Conservation (phyloP, 2,329 filamentous ascomycete species). For the Thyridium curvatum region DNA sequence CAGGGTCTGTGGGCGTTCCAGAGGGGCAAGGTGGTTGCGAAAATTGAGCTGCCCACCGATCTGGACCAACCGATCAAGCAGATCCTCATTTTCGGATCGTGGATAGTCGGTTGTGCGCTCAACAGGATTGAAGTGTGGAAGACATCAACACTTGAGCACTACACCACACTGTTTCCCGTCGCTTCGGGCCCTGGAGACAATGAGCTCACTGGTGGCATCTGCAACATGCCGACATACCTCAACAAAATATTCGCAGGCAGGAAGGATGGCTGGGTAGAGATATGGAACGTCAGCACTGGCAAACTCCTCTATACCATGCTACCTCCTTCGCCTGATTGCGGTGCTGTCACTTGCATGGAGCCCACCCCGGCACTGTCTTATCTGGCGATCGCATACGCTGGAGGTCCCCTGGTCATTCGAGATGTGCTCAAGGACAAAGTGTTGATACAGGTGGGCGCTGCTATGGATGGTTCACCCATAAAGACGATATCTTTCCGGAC, state of each 20-base stretch:
- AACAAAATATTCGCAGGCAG: constrained; percentile 94
- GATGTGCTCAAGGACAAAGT: constrained; percentile 75
- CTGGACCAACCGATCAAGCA: constrained; percentile 67
- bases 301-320: constrained; percentile 88
- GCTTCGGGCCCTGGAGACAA: constrained; percentile 52
- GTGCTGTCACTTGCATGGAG: constrained; percentile 80
- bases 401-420: constrained; percentile 71
- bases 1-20: constrained; percentile 88
- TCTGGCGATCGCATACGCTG: constrained; percentile 80
- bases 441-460: constrained; percentile 62
- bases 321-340: constrained; percentile 64
- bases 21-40: constrained; percentile 75
- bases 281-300: constrained; percentile 93
- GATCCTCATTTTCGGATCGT: constrained; percentile 79
- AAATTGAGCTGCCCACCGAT: constrained; percentile 63
- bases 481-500: constrained; percentile 85
- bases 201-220: constrained; percentile 70
- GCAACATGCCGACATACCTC: constrained; percentile 87
- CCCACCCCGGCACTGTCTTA: constrained; percentile 79
- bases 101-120: constrained; percentile 75
- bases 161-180: constrained; percentile 70
- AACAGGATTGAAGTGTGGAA: constrained; percentile 88
- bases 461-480: constrained; percentile 58
- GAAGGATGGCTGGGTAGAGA: constrained; percentile 83
- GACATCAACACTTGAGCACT: constrained; percentile 74